Conservation (phyloP, 768 basidiomycete genomes). For the Boletus fagicola region DNA sequence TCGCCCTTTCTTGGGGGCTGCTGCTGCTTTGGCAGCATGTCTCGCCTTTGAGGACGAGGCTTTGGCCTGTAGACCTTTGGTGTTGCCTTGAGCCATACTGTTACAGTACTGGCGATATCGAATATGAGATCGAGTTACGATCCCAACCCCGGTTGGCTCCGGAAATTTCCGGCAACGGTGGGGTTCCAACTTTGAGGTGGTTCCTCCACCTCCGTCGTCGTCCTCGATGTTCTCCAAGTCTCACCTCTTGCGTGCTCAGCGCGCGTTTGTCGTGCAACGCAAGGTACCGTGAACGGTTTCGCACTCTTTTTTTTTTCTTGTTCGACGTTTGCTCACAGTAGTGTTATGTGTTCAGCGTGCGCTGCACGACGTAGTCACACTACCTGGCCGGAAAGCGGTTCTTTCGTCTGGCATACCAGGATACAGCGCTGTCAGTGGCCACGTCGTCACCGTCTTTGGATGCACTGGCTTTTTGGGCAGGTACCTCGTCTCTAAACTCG, state of each 20-base stretch:
- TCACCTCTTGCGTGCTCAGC: slow-evolving; percentile 52
- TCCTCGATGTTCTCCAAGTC: slow-evolving; percentile 44
- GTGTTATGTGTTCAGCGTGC: slow-evolving; percentile 49
- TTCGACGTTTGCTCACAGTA: background rate
- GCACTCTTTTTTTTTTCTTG: background rate
- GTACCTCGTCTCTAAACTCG: slow-evolving; percentile 92
- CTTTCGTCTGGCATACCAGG: slow-evolving; percentile 77
- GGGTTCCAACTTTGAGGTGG: background rate
- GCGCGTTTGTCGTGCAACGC: slow-evolving; percentile 44
- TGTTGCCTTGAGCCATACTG: slow-evolving; percentile 75
- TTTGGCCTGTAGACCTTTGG: slow-evolving; percentile 72
- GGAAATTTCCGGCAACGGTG: slow-evolving; percentile 28
- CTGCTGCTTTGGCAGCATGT: slow-evolving; percentile 63
- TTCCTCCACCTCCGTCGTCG: slow-evolving; percentile 13
- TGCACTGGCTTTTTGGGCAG: slow-evolving; percentile 93
- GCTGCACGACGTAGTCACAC: slow-evolving; percentile 66
- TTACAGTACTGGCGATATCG: background rate
- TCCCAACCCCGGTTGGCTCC: background rate
- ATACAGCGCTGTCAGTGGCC: slow-evolving; percentile 85
- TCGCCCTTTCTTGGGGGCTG: slow-evolving; percentile 76
- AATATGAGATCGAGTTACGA: background rate
- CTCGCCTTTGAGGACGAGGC: slow-evolving; percentile 44
- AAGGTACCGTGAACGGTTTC: slow-evolving; percentile 36
- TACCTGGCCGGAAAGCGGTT: slow-evolving; percentile 61
- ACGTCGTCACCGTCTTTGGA: slow-evolving; percentile 95